Base-by-base conservation (phyloP, 495 filamentous ascomycete species). In the Glutinoglossum americanum region DNA sequence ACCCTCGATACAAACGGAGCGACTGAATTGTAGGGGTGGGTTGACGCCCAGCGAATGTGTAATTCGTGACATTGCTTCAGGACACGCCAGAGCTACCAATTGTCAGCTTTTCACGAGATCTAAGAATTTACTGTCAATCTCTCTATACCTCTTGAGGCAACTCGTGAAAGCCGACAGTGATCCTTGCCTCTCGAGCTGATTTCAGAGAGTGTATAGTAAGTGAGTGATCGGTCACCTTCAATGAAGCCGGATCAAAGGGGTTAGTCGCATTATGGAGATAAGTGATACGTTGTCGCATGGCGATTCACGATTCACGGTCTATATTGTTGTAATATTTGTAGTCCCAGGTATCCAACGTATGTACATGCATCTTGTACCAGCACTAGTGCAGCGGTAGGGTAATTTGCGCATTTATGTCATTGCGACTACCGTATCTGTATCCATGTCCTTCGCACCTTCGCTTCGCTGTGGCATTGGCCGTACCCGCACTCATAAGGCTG, bases 281-380 rank as follows among this genome's bases (percentile, higher is more conserved):
- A 21, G 90, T 95, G 54, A 87, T 82, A 67, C 90, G 77, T 71
- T 87, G 82, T 62, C 83, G 82, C 90, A 97, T 97, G 54, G 51
- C 76, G 21, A 15, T 35, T 51, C 9, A 28, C 30, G 30, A 33
- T 33, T 51, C 48, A 10, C 10, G 7, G 37, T 11, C 37, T 4
- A 1, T 17, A 17, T 39, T 11, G 37, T 17, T 39, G 37, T 39
- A 11, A 33, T 33, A 9, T 33, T 33, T 3, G 30, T 3, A 9
- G 30, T 33, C 3, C 9, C 30, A 33, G 30, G 3, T 9, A 33
- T 33, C 30, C 30, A 33, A 9, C 3, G 30, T 3, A 4, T 33
- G 30, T n/a, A n/a, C n/a, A n/a, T n/a, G n/a, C n/a, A 9, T 33
- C 9, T 33, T 33, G 30, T 9, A 4, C 4, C 3, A 9, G 30